These are phyloP conservation scores for Nissolia schottii DNA, from an alignment of 306 rosid genomes.

Conservation along the genomic window DNA sequence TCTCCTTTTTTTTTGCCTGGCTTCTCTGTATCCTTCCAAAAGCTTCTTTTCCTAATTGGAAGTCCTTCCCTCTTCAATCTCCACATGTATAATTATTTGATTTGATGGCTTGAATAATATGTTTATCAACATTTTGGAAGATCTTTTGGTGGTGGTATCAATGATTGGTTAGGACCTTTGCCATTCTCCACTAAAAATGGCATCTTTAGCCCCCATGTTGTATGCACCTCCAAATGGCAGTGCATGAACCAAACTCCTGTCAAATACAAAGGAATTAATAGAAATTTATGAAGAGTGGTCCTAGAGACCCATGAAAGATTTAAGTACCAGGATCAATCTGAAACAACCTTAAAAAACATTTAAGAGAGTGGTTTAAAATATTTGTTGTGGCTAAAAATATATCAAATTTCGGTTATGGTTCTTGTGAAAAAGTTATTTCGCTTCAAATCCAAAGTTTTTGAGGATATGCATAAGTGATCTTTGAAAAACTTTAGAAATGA, in stretches of 20 bases:
- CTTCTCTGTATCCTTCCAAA: constrained; percentile 35
- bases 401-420: no score
- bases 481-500: no score
- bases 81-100: not conserved
- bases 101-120: not conserved
- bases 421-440: no score
- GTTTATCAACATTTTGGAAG: constrained; percentile 68
- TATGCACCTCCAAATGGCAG: constrained; percentile 88
- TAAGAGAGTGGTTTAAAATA: no score
- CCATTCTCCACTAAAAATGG: constrained; percentile 94
- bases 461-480: no score
- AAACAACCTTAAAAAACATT: not conserved
- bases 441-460: no score
- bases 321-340: not conserved
- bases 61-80: not conserved
- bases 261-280: not conserved
- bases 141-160: constrained; percentile 80
- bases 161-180: constrained; percentile 64
- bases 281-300: not conserved
- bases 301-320: not conserved
- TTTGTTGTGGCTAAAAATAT: no score
- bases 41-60: constrained; percentile 11
- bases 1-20: constrained; percentile 23
- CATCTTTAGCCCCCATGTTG: constrained; percentile 98
- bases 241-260: constrained; percentile 95